phyloP scores from a whole-genome alignment of 805 yeast genomes.

The Ogataea pilisensis region DNA sequence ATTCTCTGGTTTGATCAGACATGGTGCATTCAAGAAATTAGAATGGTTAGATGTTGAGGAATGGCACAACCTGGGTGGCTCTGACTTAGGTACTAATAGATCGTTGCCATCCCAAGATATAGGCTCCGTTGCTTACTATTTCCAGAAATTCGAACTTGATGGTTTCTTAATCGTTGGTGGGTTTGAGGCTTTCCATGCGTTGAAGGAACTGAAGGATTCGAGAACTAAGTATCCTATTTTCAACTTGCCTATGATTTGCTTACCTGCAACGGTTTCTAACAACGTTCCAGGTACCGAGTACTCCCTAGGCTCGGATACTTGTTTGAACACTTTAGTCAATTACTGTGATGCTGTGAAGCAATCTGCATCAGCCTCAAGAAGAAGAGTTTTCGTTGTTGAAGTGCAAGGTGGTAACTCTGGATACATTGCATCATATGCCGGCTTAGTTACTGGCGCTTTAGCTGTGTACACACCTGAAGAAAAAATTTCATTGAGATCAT shows the following conservation, averaged over 20 bases:
- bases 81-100: conserved; percentile 96
- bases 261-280: conserved; percentile 95
- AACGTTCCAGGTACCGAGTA: conserved; percentile 99
- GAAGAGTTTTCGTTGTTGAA: conserved; percentile 92
- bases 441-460: conserved; percentile 85
- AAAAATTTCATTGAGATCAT: conserved; percentile 59
- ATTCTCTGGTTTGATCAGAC: conserved; percentile 85
- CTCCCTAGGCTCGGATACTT: conserved; percentile 93
- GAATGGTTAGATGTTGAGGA: conserved; percentile 83
- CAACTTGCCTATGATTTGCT: conserved; percentile 87
- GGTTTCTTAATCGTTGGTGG: conserved; percentile 94
- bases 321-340: conserved; percentile 82
- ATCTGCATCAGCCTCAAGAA: conserved; percentile 90
- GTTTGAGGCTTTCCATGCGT: conserved; percentile 89
- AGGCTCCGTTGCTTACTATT: conserved; percentile 88
- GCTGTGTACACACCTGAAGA: conserved; percentile 91
- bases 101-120: conserved; percentile 76
- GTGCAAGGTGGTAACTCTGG: conserved; percentile 99
- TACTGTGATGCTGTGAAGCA: conserved; percentile 96
- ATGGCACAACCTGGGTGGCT: conserved; percentile 90
- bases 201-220: conserved; percentile 76
- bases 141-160: conserved; percentile 83
- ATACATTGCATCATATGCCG: conserved; percentile 81
- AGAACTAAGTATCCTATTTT: conserved; percentile 81
- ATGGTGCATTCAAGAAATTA: conserved; percentile 73